These are phyloP conservation scores for Phytophthora macrochlamydospora DNA, from an alignment of 352 stramenopile genomes.

Conservation along the genomic window DNA sequence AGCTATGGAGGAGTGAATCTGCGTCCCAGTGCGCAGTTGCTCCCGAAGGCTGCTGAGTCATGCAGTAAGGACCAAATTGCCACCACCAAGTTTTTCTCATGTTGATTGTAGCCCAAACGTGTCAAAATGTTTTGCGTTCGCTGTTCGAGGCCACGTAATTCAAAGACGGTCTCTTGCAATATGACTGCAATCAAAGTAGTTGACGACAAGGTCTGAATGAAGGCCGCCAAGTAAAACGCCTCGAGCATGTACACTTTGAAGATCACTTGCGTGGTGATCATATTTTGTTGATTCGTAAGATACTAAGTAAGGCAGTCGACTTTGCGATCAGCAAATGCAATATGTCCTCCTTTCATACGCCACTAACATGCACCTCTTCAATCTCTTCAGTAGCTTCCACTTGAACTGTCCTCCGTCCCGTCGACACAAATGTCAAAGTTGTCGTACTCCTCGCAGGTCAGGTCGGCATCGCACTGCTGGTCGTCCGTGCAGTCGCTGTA, in stretches of 20 bases:
- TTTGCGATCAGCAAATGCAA: neutral
- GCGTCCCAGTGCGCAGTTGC: neutral
- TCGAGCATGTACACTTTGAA: constrained; percentile 2
- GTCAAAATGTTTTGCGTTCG: neutral
- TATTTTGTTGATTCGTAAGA: neutral
- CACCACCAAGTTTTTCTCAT: neutral
- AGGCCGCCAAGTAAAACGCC: constrained; percentile 12
- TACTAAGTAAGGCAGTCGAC: no score
- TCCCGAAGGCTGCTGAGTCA: neutral
- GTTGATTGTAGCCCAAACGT: neutral
- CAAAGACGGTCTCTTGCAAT: neutral
- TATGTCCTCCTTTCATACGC: no score
- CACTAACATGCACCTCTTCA: no score
- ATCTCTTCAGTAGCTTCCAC: neutral
- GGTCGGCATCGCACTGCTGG: constrained; percentile 30
- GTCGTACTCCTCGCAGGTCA: constrained; percentile 47
- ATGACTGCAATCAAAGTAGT: constrained; percentile 1
- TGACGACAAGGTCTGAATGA: constrained; percentile 15
- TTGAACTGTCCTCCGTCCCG: neutral
- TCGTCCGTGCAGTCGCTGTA: constrained; percentile 51
- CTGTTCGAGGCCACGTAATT: neutral
- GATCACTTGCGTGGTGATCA: neutral
- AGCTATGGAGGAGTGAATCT: constrained; percentile 1
- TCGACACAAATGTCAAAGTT: constrained; percentile 49
- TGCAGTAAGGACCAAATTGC: neutral